phyloP scores from a whole-genome alignment of 2,329 filamentous ascomycete genomes.

The Grosmannia huntii region DNA sequence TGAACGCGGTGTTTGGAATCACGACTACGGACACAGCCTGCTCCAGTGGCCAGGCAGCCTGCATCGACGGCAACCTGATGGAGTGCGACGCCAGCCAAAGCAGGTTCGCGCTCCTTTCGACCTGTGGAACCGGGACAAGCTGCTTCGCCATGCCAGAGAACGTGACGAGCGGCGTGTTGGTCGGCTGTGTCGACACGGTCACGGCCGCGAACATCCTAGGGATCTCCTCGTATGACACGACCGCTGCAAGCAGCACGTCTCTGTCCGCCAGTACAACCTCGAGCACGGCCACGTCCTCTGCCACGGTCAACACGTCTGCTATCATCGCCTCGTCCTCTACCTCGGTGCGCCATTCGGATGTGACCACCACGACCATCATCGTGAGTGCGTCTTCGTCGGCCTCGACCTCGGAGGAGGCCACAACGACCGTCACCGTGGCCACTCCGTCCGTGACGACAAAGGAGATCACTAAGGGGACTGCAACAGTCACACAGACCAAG shows the following conservation, averaged over 20 bases:
- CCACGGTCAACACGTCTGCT: neutral
- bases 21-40: conserved; percentile 35
- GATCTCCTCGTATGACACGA: neutral
- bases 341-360: neutral
- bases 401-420: neutral
- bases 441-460: neutral
- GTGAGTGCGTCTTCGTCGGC: neutral
- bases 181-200: conserved; percentile 32
- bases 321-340: neutral
- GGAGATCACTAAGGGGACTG: neutral
- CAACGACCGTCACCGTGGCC: neutral
- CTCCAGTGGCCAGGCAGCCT: conserved; percentile 33
- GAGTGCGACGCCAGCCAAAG: conserved; percentile 26
- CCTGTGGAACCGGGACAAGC: conserved; percentile 19
- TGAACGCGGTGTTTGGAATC: conserved; percentile 34
- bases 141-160: conserved; percentile 45
- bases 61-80: conserved; percentile 36
- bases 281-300: neutral
- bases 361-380: neutral
- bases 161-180: conserved; percentile 29
- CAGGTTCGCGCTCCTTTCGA: conserved; percentile 27
- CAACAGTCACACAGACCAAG: neutral
- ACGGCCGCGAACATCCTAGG: conserved; percentile 31
- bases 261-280: neutral
- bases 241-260: neutral